Evolutionary conservation across 1,284 basidiomycete genomes (phyloP).

Genomic region (Austroboletus niveus): DNA sequence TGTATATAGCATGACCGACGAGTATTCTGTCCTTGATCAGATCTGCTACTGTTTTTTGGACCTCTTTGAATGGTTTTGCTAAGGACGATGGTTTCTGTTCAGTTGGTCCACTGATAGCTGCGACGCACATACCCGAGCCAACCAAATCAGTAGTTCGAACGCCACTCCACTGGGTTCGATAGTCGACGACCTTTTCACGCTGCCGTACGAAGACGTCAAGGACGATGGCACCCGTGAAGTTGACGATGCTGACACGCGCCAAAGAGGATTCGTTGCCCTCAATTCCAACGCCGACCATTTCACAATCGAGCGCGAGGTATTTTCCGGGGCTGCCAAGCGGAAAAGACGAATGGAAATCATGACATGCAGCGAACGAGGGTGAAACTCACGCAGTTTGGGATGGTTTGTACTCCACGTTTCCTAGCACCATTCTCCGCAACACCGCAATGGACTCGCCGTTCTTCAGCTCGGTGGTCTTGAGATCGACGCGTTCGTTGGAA

Average conservation of each 20-base stretch:
- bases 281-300: conserved; percentile 95
- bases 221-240: conserved; percentile 81
- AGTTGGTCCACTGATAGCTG: background rate
- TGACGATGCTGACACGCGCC: conserved; percentile 90
- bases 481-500: conserved; percentile 15
- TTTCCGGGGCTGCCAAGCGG: conserved; percentile 58
- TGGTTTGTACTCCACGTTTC: conserved; percentile 41
- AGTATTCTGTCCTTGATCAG: conserved; percentile 80
- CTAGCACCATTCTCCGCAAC: conserved; percentile 53
- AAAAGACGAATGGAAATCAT: background rate
- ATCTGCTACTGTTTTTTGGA: conserved; percentile 80
- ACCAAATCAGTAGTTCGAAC: conserved; percentile 77
- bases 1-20: conserved; percentile 92
- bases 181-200: conserved; percentile 89
- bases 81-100: background rate
- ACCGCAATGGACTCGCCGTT: conserved; percentile 48
- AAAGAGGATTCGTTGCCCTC: conserved; percentile 79
- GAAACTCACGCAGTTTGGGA: conserved; percentile 46
- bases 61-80: conserved; percentile 79
- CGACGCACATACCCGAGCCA: conserved; percentile 43
- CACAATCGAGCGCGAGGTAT: conserved; percentile 88
- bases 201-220: conserved; percentile 89
- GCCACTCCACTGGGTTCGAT: conserved; percentile 90
- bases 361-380: too few species aligned
- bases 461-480: conserved; percentile 29